Conservation (phyloP, 1,284 basidiomycete genomes). For the Quambalaria eucalypti region DNA sequence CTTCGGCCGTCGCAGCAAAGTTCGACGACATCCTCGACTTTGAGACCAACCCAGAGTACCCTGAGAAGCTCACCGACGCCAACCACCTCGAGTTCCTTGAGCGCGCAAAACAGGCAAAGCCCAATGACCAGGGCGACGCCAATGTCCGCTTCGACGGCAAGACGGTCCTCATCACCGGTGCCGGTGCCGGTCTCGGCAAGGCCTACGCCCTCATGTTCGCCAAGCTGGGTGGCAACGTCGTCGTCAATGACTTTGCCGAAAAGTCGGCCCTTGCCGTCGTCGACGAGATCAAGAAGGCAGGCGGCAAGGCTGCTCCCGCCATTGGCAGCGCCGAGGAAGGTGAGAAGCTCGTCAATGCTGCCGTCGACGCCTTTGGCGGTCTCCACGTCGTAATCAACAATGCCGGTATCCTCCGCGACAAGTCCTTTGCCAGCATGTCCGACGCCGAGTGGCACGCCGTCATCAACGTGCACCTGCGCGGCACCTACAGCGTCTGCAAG, state of each 20-base stretch:
- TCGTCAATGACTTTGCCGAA: slow-evolving; percentile 89
- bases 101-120: slow-evolving; percentile 58
- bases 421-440: slow-evolving; percentile 79
- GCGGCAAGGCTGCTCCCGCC: slow-evolving; percentile 76
- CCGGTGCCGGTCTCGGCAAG: slow-evolving; percentile 60
- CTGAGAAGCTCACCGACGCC: slow-evolving; percentile 59
- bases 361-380: slow-evolving; percentile 75
- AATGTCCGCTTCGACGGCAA: slow-evolving; percentile 75
- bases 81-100: slow-evolving; percentile 58
- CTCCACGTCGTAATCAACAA: slow-evolving; percentile 86
- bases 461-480: slow-evolving; percentile 69
- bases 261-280: slow-evolving; percentile 76
- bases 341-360: slow-evolving; percentile 77
- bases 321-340: slow-evolving; percentile 84
- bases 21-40: slow-evolving; percentile 68
- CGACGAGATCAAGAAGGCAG: slow-evolving; percentile 73
- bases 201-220: slow-evolving; percentile 86
- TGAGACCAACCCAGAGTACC: slow-evolving; percentile 61
- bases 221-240: slow-evolving; percentile 84
- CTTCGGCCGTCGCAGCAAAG: slow-evolving; percentile 61
- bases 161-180: slow-evolving; percentile 86
- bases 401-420: slow-evolving; percentile 79
- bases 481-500: slow-evolving; percentile 60
- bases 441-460: slow-evolving; percentile 93
- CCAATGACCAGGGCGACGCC: slow-evolving; percentile 63